Base-by-base conservation (phyloP, 257 asterid species). In the Coffea canephora region DNA sequence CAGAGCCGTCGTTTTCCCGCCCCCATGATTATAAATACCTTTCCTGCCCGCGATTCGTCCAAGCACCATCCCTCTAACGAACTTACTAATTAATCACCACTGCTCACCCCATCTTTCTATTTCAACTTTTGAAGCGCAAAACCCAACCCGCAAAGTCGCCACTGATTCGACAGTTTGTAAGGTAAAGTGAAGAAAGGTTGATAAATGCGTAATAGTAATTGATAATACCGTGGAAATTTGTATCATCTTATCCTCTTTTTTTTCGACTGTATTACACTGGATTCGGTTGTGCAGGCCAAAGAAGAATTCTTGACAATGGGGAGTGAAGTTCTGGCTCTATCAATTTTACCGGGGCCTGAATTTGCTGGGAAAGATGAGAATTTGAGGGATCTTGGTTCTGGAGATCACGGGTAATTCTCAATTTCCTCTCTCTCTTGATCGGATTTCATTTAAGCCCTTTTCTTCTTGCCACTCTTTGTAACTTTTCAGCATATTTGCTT, bases 361-460 rank as follows among this genome's bases (percentile, higher is more conserved):
- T 67, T 49, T 1, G 27, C n/a, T 71, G 45, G 7, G 11, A 39
- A 52, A 74, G 78, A 74, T 74, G 52, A 34, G 6, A 34, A 19
- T 74, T 41, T 39, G 31, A 34, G 25, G 31, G 23, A 54, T 34
- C 68, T 57, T 55, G 64, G 72, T 31, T 57, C 62, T 55, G 77
- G 76, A 23, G 55, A 78, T 43, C 59, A 21, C 61, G 82, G 77
- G 82, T 78, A 78, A 15, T 16, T 70, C 25, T 10, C 13, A 43
- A 13, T 15, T 55, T 27, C 9, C 7, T 25, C 50, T 69, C 4
- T 23, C 39, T 39, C 52, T 69, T 69, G 50, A 69, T 69, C 27
- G 18, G 12, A 3, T 34, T 19, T 34, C 4, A 67, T 4, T 9
- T 13, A 23, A 67, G 46, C 15, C 36, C 25, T 41, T 52, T 27